Evolutionary conservation across 2,329 filamentous ascomycete species (phyloP).

Genomic region (Trichoderma harzianum): DNA sequence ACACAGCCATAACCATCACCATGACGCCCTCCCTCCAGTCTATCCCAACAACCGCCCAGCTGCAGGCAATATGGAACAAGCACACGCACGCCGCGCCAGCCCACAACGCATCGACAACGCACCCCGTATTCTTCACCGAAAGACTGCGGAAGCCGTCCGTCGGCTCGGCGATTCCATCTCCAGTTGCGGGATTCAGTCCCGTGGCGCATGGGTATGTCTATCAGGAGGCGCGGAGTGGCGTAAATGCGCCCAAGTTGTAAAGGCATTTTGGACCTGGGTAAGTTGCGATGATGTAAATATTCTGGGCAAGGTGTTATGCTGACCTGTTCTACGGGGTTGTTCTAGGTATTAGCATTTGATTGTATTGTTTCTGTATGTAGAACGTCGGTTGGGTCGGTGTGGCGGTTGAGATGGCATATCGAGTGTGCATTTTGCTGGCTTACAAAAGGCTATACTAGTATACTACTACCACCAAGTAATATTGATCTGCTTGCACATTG

Average conservation of each 20-base stretch:
- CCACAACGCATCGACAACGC: slow-evolving; percentile 58
- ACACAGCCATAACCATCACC: neutral
- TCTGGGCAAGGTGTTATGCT: neutral
- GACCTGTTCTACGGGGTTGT: neutral
- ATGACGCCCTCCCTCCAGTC: neutral
- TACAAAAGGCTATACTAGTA: neutral
- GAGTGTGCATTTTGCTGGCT: neutral
- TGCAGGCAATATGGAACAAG: slow-evolving; percentile 28
- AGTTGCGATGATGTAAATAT: neutral
- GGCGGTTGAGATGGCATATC: neutral
- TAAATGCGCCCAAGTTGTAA: slow-evolving; percentile 39
- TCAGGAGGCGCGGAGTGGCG: slow-evolving; percentile 39
- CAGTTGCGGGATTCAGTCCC: slow-evolving; percentile 38
- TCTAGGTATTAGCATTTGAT: neutral
- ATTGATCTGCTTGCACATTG: neutral
- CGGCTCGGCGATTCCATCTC: slow-evolving; percentile 22
- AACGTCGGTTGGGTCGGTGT: neutral
- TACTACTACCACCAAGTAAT: neutral
- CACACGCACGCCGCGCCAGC: slow-evolving; percentile 25
- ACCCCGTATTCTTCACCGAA: slow-evolving; percentile 75
- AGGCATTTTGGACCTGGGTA: neutral
- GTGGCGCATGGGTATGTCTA: slow-evolving; percentile 62
- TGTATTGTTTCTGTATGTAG: neutral
- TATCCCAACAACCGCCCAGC: slow-evolving; percentile 13
- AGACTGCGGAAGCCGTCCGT: slow-evolving; percentile 56